Base-by-base conservation (phyloP, 768 basidiomycete species). In the Termitomyces sp. region DNA sequence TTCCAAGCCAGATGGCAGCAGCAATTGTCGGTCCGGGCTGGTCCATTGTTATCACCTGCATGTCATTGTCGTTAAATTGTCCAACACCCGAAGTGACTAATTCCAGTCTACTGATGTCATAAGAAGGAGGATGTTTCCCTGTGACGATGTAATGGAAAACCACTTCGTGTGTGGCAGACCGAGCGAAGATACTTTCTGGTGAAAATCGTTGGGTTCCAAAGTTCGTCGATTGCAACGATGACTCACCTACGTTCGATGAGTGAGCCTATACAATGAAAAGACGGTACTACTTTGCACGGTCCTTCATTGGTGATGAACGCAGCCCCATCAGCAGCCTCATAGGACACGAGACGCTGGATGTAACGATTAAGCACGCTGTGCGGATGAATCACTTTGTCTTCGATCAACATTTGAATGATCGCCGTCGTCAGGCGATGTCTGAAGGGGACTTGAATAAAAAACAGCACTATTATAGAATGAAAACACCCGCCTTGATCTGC, bases 61-160 rank as follows among this genome's bases (percentile, higher is more conserved):
- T 20, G 15, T 58, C 25, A 2, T 2, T 29, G 5, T 50, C 46
- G 7, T 48, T 32, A 15, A 36, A 29, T 11, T 58, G 17, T 11
- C 37, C 53, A 7, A 54, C 8, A 8, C 57, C 57, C 0, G 34
- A 51, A 11, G 57, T 50, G 25, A 59, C 38, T 25, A 59, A 40
- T 1, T 4, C n/a, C 49, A 59, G 1, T 17, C 57, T 4, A 10
- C 31, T 38, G 25, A 59, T 50, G 1, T n/a, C 46, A 32, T 43
- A 59, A 12, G 0, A 37, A 2, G 56, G 56, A 2, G 56, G 56
- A 38, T 57, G 56, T 3, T 34, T 17, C 2, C 56, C 56, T 3
- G 56, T 57, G 20, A 48, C 17, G 34, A 57, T 48, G 8, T 57
- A 57, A 15, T 57, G 56, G 20, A 57, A 48, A 5, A 57, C 32